Conservation (phyloP, 331 rosid genomes). For the Acacia pycnantha region DNA sequence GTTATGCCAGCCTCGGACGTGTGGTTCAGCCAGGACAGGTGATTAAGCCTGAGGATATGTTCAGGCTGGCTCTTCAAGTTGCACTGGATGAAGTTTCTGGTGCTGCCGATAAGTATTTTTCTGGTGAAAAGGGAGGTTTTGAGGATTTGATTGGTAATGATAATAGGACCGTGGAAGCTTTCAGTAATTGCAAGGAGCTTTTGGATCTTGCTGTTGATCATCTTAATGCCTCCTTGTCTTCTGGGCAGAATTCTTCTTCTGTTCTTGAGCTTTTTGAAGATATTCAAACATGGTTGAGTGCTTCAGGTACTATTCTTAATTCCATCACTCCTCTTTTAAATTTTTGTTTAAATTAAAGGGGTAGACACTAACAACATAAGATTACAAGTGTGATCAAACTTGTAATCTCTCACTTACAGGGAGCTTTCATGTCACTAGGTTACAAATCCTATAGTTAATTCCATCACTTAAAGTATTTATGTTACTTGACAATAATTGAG, state of each 20-base stretch:
- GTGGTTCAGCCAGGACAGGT: constrained; percentile 25
- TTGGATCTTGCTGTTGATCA: constrained; percentile 63
- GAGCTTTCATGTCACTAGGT: too few relatives aligned
- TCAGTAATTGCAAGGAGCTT: constrained; percentile 56
- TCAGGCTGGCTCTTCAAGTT: constrained; percentile 34
- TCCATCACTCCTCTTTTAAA: too few relatives aligned
- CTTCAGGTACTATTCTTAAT: constrained; percentile 45
- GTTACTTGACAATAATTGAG: too few relatives aligned
- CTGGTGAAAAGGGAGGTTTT: constrained; percentile 32
- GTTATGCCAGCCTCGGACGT: constrained; percentile 37
- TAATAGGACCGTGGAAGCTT: constrained; percentile 38
- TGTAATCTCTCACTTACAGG: too few relatives aligned
- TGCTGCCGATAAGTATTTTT: constrained; percentile 33
- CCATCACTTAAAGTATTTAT: neutral
- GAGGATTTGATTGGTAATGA: constrained; percentile 15
- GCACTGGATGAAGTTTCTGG: constrained; percentile 36
- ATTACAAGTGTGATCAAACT: too few relatives aligned
- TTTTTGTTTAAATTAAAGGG: too few relatives aligned
- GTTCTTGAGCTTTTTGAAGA: constrained; percentile 51
- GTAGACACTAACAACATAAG: too few relatives aligned
- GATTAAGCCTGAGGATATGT: constrained; percentile 38
- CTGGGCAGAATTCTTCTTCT: constrained; percentile 36
- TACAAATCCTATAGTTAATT: too few relatives aligned
- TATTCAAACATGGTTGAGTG: constrained; percentile 74
- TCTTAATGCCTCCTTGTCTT: constrained; percentile 44